These are phyloP conservation scores for Entomortierella lignicola DNA, from an alignment of 192 early-diverging fungal species.

Conservation along the genomic window DNA sequence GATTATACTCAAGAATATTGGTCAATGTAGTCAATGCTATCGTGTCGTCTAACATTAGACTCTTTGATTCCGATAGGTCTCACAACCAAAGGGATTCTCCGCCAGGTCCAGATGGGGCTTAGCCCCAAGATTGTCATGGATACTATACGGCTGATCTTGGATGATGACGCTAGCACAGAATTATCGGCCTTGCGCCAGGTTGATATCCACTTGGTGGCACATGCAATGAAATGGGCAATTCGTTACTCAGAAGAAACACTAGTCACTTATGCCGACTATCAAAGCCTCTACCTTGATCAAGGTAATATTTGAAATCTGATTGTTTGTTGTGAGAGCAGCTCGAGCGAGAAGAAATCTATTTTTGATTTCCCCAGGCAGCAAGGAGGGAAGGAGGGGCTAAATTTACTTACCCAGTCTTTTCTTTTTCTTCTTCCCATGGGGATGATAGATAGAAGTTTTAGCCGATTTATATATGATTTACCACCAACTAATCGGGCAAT, in stretches of 20 bases:
- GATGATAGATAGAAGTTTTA: conserved; percentile 33
- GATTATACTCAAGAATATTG: not conserved
- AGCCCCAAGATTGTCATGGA: conserved; percentile 28
- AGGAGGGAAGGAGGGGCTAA: not conserved
- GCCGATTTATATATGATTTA: conserved; percentile 33
- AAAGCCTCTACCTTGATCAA: conserved; percentile 48
- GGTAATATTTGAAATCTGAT: conserved; percentile 33
- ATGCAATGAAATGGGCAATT: conserved; percentile 56
- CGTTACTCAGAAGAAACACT: conserved; percentile 48
- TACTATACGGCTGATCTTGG: conserved; percentile 42
- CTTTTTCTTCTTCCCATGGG: no score
- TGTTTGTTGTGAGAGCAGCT: no score
- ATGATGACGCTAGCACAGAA: conserved; percentile 47
- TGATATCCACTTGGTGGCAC: conserved; percentile 47
- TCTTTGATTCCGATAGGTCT: conserved; percentile 15
- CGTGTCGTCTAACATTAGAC: no score
- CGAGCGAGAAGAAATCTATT: no score
- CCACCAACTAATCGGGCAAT: conserved; percentile 42
- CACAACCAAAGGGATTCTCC: conserved; percentile 48
- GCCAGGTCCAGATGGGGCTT: conserved; percentile 37
- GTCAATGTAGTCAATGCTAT: not conserved
- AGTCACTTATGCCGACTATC: conserved; percentile 46
- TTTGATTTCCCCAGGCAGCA: no score
- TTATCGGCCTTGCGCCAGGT: conserved; percentile 40
- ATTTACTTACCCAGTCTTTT: not conserved